Percentiles rank a stretch among this genome's conserved stretches.
phyloP scores from a whole-genome alignment of 306 rosid genomes.

The Acacia confusa region DNA sequence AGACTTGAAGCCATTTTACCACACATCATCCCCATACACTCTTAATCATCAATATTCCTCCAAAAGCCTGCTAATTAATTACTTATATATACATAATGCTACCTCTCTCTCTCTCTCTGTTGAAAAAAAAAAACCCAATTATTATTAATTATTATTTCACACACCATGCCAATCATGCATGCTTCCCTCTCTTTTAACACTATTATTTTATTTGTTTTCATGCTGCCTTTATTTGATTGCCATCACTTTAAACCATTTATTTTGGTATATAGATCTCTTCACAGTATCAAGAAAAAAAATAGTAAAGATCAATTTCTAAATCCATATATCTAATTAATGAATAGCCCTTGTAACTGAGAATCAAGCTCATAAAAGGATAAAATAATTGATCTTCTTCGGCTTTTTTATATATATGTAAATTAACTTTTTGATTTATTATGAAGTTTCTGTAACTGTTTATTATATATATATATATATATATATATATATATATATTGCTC shows the following conservation, averaged over 20 bases:
- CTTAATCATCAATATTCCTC: background rate
- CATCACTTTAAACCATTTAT: background rate
- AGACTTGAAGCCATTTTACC: conserved; percentile 33
- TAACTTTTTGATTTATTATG: background rate
- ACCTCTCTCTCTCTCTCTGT: background rate
- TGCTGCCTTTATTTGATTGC: background rate
- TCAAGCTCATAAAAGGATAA: background rate
- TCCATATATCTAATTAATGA: background rate
- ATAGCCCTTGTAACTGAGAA: background rate
- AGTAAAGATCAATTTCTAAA: background rate
- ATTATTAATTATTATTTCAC: background rate
- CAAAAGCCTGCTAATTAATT: background rate
- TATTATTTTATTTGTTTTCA: background rate
- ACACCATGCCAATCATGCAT: background rate
- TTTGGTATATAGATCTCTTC: background rate
- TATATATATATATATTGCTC: background rate
- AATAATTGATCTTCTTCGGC: background rate
- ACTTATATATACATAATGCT: background rate
- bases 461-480: background rate
- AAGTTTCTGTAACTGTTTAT: background rate
- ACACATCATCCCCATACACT: background rate
- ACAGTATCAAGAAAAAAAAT: background rate
- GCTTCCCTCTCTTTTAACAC: background rate
- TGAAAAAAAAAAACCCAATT: background rate
- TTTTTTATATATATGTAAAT: background rate